Evolutionary conservation across 805 yeast species (phyloP), one percentile per base, ranked within the genome.

Genomic region (Yarrowia bubula): DNA sequence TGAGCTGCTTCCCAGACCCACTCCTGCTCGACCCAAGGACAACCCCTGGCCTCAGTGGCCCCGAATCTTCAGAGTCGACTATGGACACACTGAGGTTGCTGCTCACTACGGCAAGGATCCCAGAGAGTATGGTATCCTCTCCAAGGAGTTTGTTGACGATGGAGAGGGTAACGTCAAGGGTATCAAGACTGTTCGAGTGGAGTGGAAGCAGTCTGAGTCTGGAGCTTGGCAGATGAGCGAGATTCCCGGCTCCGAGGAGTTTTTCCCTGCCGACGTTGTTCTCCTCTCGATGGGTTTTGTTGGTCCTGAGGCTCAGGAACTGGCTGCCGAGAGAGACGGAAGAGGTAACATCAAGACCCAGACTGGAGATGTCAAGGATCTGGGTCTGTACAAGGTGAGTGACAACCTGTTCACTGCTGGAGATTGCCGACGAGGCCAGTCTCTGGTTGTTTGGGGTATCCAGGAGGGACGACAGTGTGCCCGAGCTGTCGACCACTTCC

Each of bases 41-140:
- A 93, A 93, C 79, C 98, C 99, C 77, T 93, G 99, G 99, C 99
- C 99, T 48, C 99, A 93, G 80, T 93, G 98, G 98, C 98, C 99
- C 71, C 84, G 97, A 75, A 85, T 95, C 73, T 93, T 95, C 88
- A 86, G 98, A 74, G 96, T 93, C 67, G 99, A 93, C 80, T 93
- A 93, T 75, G 99, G 99, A 71, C 99, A 93, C 78, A 83, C 92
- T 69, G 99, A 93, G 78, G 98, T 95, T 66, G 84, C 89, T 67
- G 89, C 90, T 58, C 97, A 92, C 77, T 93, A 92, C 76, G 98
- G 98, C 69, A 88, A 88, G 78, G 99, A 93, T 77, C 98, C 98
- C 66, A 89, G 99, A 80, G 97, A 95, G 76, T 93, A 92, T 79
- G 89, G 96, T 74, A 93, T 93, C 72, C 82, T 92, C 74, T 90